Base-by-base conservation (phyloP, 805 yeast species). In the Candida pseudoglaebosa region DNA sequence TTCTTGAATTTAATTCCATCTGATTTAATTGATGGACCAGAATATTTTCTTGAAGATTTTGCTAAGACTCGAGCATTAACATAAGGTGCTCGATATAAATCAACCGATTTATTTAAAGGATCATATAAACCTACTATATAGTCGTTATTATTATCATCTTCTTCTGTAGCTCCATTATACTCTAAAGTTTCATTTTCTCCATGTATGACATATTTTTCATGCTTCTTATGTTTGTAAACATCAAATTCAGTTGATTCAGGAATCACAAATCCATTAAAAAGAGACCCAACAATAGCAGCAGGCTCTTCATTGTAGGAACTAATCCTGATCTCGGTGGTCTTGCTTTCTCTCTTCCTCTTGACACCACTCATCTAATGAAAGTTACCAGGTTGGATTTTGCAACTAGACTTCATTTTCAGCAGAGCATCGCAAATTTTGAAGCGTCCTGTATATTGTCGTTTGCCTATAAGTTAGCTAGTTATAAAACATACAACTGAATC, bases 111-210 rank as follows among this genome's bases (percentile, higher is more conserved):
- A 32, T 73, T 71, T n/a, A 62, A 60, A 2, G 86, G 80, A 56
- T 90, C 95, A 53, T 79, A 86, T 4, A 87, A 70, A 2, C 91
- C 97, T 38, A 91, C 67, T 35, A 83, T 76, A 61, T 87, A 90
- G 17, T 70, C 72, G 32, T 58, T 62, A 24, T 67, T 68, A 5
- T 63, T 65, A 16, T 52, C 59, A 4, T 53, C 54, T 9, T 46
- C 56, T 7, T 46, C 50, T 15, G 66, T 57, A 21, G 57, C 53
- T 5, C 95, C 96, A 42, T 79, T 80, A 57, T 85, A 91, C 48
- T 80, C 89, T 41, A 90, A 65, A 18, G 75, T 73, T 4, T 75
- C 79, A 47, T 75, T 80, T 55, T 88, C 93, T 18, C 96, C 97
- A 54, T 86, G 95, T 22, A 57, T 35, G 32, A 88, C 56, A 41